Evolutionary conservation across 108 stramenopile genomes (phyloP).

Genomic region (Skeletonema tropicum): DNA sequence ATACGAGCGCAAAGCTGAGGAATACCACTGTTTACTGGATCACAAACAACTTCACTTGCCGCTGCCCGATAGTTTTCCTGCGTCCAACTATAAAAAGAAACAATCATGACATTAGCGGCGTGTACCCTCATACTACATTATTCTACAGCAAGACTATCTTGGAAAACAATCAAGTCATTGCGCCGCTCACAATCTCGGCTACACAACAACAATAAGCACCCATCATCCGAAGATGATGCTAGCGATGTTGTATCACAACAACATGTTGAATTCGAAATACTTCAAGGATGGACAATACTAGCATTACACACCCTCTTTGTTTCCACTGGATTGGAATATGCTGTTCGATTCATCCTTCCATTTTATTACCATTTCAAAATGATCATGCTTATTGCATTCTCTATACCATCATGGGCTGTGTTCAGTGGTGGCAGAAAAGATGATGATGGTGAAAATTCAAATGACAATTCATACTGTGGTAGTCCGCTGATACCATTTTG

Average conservation of each 20-base stretch:
- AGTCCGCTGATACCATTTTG: slow-evolving; percentile 38
- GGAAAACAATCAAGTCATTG: slow-evolving; percentile 55
- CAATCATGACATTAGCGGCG: slow-evolving; percentile 44
- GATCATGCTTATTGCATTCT: slow-evolving; percentile 45
- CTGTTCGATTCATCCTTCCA: slow-evolving; percentile 40
- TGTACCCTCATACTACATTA: slow-evolving; percentile 47
- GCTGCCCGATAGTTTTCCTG: neutral
- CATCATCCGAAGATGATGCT: neutral
- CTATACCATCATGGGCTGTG: slow-evolving; percentile 28
- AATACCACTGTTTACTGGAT: too few species aligned
- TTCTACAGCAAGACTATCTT: slow-evolving; percentile 47
- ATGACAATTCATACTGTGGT: slow-evolving; percentile 2
- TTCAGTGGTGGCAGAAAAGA: neutral
- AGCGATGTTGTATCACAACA: neutral
- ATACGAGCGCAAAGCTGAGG: too few species aligned
- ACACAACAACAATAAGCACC: neutral
- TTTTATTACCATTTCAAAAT: slow-evolving; percentile 57
- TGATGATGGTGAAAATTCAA: neutral
- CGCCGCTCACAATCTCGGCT: slow-evolving; percentile 16
- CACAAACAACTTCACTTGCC: too few species aligned
- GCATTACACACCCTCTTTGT: slow-evolving; percentile 51
- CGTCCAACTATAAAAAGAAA: neutral
- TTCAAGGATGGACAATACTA: slow-evolving; percentile 52
- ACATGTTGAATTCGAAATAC: slow-evolving; percentile 54
- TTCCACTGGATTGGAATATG: slow-evolving; percentile 31